These are phyloP conservation scores for Coemansia sp. DNA, from an alignment of 192 early-diverging fungal genomes.

Conservation along the genomic window DNA sequence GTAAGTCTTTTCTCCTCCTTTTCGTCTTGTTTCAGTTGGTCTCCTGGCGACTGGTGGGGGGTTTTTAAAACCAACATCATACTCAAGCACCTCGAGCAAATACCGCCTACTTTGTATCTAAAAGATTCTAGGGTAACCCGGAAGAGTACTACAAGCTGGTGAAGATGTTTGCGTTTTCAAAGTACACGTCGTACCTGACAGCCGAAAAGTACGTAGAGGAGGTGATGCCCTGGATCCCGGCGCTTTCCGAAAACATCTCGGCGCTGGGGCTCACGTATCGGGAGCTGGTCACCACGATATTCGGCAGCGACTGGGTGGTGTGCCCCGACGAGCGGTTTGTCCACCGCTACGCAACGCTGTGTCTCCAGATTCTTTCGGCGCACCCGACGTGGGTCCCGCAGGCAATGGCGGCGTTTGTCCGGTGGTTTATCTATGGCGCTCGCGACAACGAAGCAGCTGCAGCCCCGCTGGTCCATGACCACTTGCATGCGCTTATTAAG, in stretches of 20 bases:
- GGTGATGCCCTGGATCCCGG: constrained; percentile 36
- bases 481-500: constrained; percentile 26
- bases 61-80: too few relatives aligned
- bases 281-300: constrained; percentile 36
- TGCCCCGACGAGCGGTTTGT: constrained; percentile 32
- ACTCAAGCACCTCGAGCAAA: too few relatives aligned
- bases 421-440: constrained; percentile 39
- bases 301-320: constrained; percentile 40
- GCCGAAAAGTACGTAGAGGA: constrained; percentile 25
- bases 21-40: too few relatives aligned
- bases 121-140: constrained; percentile 10
- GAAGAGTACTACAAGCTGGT: constrained; percentile 43
- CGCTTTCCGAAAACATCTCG: constrained; percentile 36
- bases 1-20: not conserved
- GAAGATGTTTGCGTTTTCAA: constrained; percentile 36
- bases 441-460: constrained; percentile 9
- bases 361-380: constrained; percentile 37
- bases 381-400: constrained; percentile 43
- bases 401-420: constrained; percentile 31
- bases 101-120: too few relatives aligned
- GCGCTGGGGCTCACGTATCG: constrained; percentile 22
- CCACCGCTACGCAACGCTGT: constrained; percentile 37
- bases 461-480: constrained; percentile 24
- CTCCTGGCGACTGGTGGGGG: too few relatives aligned
- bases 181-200: constrained; percentile 9